Evolutionary conservation across 192 early-diverging fungal species (phyloP).

Genomic region (Lobosporangium transversale): DNA sequence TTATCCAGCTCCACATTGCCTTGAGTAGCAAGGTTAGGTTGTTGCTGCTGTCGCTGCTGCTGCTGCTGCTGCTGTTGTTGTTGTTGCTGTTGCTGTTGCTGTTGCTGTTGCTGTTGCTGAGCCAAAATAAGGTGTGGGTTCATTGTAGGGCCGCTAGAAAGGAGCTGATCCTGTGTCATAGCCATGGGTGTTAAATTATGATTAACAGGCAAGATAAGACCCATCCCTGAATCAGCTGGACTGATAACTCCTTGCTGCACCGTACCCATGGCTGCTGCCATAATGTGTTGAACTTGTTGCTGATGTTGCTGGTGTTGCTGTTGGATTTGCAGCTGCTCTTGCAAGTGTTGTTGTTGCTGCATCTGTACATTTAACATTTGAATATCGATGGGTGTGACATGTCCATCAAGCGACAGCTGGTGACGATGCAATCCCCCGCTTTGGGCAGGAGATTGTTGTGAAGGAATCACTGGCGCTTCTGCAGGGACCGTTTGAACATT

Average conservation of each 20-base stretch:
- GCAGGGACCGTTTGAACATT: slow-evolving; percentile 7
- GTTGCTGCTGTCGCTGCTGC: slow-evolving; percentile 25
- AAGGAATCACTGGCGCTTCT: slow-evolving; percentile 40
- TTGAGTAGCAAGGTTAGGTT: too few relatives aligned
- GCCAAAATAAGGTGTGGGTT: too few relatives aligned
- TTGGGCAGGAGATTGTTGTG: slow-evolving; percentile 24
- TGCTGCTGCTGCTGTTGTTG: background rate
- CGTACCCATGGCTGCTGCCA: slow-evolving; percentile 22
- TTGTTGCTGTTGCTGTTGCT: background rate
- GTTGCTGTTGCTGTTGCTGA: slow-evolving; percentile 3
- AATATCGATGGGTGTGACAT: slow-evolving; percentile 21
- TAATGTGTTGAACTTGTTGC: slow-evolving; percentile 23
- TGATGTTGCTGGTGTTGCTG: slow-evolving; percentile 27
- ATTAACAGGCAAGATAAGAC: slow-evolving; percentile 13
- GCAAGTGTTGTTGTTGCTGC: slow-evolving; percentile 24
- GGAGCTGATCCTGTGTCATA: background rate
- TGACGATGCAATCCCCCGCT: slow-evolving; percentile 32
- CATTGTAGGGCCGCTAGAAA: background rate
- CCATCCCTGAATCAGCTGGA: slow-evolving; percentile 15
- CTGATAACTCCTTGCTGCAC: slow-evolving; percentile 17
- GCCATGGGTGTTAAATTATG: background rate
- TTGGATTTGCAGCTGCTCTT: slow-evolving; percentile 27
- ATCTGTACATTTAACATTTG: slow-evolving; percentile 37
- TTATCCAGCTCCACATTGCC: background rate
- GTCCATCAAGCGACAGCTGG: slow-evolving; percentile 38